Base-by-base conservation (phyloP, 805 yeast species). In the Starmerella bacillaris region DNA sequence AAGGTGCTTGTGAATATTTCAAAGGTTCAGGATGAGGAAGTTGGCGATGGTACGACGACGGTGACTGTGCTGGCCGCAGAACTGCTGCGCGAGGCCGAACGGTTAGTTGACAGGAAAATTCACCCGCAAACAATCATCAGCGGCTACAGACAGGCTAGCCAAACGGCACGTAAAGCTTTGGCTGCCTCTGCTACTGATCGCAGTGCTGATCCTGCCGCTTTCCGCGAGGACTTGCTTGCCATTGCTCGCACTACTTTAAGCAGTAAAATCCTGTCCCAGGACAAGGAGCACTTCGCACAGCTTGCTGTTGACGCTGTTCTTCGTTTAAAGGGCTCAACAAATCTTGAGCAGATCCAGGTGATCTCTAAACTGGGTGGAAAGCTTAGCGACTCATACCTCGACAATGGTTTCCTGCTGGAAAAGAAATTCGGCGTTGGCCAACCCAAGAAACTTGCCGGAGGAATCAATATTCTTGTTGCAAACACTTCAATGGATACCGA, bases 121-220 rank as follows among this genome's bases (percentile, higher is more conserved):
- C 98, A 89, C 58, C 98, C 99, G 27, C 96, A 86, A 58, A 86
- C 95, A 4, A 86, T 89, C 51, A 83, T 89, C 45, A 93, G 82
- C 56, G 99, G 99, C 37, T 89, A 68, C 59, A 68, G 96, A 59
- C 71, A 82, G 45, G 98, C 95, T 3, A 64, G 82, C 15, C 65
- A 66, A 37, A 82, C 82, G n/a, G 94, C 98, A 1, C 58, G 86
- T 24, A 63, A 56, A 7, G 83, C 93, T n/a, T 68, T 89, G 49
- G 78, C 73, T 42, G 66, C 65, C 39, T 63, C 70, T 28, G 84
- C 96, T 1, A 72, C 78, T 18, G 84, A 89, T 55, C 69, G 78
- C 50, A 72, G 74, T 37, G 47, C 54, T 14, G 61, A 78, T 50
- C 46, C 61, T 18, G 76, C 61, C 24, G 58, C 60, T 42, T 82